Percentiles rank a stretch among this genome's conserved stretches.
Evolutionary conservation across 345 rosid genomes (phyloP).

Genomic region (Raphanus sativus): DNA sequence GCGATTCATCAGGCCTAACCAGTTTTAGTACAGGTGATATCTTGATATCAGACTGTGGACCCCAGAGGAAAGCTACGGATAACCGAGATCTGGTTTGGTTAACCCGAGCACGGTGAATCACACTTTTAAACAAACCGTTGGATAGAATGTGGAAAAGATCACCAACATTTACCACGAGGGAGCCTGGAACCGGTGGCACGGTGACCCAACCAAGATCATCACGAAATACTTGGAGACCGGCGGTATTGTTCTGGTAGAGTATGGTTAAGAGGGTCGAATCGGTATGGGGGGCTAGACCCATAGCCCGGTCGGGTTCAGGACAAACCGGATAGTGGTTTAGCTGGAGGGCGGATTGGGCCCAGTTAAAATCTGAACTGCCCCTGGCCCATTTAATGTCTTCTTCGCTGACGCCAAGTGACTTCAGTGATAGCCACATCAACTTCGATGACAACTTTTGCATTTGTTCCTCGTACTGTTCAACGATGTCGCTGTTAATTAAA

Average conservation of each 20-base stretch:
- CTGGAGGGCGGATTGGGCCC: slow-evolving; percentile 52
- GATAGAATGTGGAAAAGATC: slow-evolving; percentile 75
- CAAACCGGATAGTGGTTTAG: slow-evolving; percentile 85
- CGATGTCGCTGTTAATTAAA: slow-evolving; percentile 45
- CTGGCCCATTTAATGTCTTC: slow-evolving; percentile 44
- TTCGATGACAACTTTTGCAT: slow-evolving; percentile 56
- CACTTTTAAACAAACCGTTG: slow-evolving; percentile 54
- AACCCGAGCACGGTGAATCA: slow-evolving; percentile 65
- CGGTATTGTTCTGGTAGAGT: slow-evolving; percentile 38
- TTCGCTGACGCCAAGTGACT: slow-evolving; percentile 40
- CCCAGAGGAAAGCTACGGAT: slow-evolving; percentile 63
- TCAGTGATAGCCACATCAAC: slow-evolving; percentile 48
- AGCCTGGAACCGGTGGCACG: slow-evolving; percentile 52
- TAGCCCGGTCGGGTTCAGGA: slow-evolving; percentile 61
- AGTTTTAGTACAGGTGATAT: slow-evolving; percentile 47
- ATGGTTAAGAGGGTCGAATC: slow-evolving; percentile 73
- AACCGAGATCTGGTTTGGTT: slow-evolving; percentile 53
- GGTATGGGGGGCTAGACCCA: slow-evolving; percentile 90
- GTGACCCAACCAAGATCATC: slow-evolving; percentile 64
- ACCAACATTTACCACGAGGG: slow-evolving; percentile 77
- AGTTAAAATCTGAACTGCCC: slow-evolving; percentile 16
- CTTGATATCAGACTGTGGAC: slow-evolving; percentile 45
- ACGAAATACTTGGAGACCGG: slow-evolving; percentile 57
- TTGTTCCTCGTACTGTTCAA: slow-evolving; percentile 66
- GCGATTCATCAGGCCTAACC: slow-evolving; percentile 27